Evolutionary conservation across 106 monocot genomes (phyloP).

Genomic region (Acorus gramineus): DNA sequence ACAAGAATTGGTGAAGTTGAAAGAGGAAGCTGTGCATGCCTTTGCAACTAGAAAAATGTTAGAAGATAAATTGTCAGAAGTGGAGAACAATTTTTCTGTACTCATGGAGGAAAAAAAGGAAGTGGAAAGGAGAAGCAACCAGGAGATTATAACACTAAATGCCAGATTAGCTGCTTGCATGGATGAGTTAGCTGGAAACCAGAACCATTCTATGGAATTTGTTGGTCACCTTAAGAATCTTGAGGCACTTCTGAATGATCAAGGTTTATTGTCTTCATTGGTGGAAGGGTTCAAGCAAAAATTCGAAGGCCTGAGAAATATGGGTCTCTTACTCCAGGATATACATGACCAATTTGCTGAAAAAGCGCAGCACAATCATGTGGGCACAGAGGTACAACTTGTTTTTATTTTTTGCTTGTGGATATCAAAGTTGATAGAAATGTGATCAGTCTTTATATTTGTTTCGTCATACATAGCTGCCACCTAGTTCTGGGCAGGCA

Average conservation of each 20-base stretch:
- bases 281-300: slow-evolving; percentile 49
- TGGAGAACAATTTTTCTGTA: slow-evolving; percentile 30
- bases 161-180: slow-evolving; percentile 43
- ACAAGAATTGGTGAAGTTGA: slow-evolving; percentile 48
- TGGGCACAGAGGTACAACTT: slow-evolving; percentile 46
- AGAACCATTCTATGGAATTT: slow-evolving; percentile 38
- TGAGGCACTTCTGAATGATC: slow-evolving; percentile 40
- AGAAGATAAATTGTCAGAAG: slow-evolving; percentile 37
- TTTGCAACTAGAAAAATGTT: slow-evolving; percentile 38
- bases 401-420: background rate
- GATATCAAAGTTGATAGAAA: background rate
- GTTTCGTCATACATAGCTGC: background rate
- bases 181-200: slow-evolving; percentile 53
- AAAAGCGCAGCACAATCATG: slow-evolving; percentile 19
- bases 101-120: slow-evolving; percentile 53
- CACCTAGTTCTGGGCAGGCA: too few species aligned
- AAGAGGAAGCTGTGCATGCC: slow-evolving; percentile 47
- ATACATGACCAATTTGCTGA: slow-evolving; percentile 43
- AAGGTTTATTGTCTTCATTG: slow-evolving; percentile 31
- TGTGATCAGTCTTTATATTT: background rate
- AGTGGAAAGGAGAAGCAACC: slow-evolving; percentile 29
- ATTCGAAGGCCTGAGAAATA: slow-evolving; percentile 31
- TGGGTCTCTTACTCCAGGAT: slow-evolving; percentile 48
- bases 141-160: slow-evolving; percentile 48
- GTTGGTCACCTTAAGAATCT: slow-evolving; percentile 40